A percentile compares a stretch with the other conserved stretches of the same genome.
These are phyloP conservation scores for Allium sativum DNA, from an alignment of 106 monocot genomes.

Conservation along the genomic window DNA sequence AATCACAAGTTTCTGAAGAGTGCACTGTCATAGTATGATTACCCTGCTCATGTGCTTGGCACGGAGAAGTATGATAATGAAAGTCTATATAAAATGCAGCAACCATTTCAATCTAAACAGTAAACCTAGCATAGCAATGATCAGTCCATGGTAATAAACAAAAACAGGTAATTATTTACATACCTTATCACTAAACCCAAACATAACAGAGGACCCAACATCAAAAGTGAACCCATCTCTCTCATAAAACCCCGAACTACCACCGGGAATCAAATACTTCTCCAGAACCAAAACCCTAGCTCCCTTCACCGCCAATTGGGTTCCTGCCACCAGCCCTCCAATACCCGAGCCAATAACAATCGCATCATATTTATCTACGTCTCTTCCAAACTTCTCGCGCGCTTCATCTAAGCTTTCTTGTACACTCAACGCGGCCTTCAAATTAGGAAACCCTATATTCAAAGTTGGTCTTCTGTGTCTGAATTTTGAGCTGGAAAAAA, in stretches of 20 bases:
- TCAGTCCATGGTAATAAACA: not conserved
- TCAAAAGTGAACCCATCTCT: slow-evolving; percentile 81
- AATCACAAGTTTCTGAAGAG: too few species aligned
- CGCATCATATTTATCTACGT: slow-evolving; percentile 51
- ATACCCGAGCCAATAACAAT: slow-evolving; percentile 96
- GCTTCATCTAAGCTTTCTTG: not conserved
- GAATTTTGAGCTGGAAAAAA: not conserved
- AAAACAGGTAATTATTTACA: not conserved
- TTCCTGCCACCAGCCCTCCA: slow-evolving; percentile 87
- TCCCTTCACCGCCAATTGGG: slow-evolving; percentile 92
- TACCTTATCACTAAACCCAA: slow-evolving; percentile 95
- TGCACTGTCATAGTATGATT: too few species aligned
- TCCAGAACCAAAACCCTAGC: slow-evolving; percentile 89
- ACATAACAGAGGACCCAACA: slow-evolving; percentile 98
- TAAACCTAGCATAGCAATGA: too few species aligned
- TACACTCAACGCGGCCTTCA: slow-evolving; percentile 4
- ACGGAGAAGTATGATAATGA: not conserved
- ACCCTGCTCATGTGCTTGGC: not conserved
- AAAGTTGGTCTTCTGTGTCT: not conserved
- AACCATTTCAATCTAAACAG: not conserved
- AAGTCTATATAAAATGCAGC: not conserved
- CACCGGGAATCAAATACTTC: slow-evolving; percentile 97
- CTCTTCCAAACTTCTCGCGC: slow-evolving; percentile 13
- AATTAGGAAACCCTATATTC: not conserved
- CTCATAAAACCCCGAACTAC: slow-evolving; percentile 84